Base-by-base conservation (phyloP, 2,329 filamentous ascomycete genomes). In the Annulohypoxylon truncatum region DNA sequence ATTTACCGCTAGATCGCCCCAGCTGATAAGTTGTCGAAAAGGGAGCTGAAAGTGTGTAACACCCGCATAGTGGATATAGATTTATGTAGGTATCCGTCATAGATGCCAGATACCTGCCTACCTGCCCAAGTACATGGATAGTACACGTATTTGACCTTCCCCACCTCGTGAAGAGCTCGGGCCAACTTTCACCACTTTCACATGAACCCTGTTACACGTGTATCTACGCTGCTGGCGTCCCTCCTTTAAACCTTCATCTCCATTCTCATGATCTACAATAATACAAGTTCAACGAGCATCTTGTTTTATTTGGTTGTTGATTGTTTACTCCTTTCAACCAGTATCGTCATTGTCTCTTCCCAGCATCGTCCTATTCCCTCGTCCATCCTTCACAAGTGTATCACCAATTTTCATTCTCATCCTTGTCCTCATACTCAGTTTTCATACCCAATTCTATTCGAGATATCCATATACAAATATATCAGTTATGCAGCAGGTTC, bases 401-500 rank as follows among this genome's bases (percentile, higher is more conserved):
- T 20, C 10, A 7, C 18, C 12, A 2, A 10, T 26, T 20, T 12
- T 5, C 8, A 35, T 51, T 18, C 28, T 22, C 29, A 18, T 31
- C n/a, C 13, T 5, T 7, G 13, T 13, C 7, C 4, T 15, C 22
- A 51, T 35, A 33, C 24, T 10, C 10, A n/a, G 22, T 15, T 44
- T 44, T 15, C 26, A 22, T 31, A 29, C 15, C 20, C 35, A 52
- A 31, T 20, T 52, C 12, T n/a, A 4, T 52, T 4, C n/a, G 15
- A 38, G 22, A 46, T 42, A 52, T 24, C 9, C 28, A 5, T 20
- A 38, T 52, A 29, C 24, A 42, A 40, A 40, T 26, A 15, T 28
- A 47, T 52, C 38, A 66, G 66, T 56, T 69, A 77, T 76, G 74
- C 73, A 73, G 72, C 73, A 71, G 73, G 57, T 80, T 77, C 74